A percentile compares a stretch with the other conserved stretches of the same genome.
These are phyloP conservation scores for Pestalotiopsis sp. DNA, from an alignment of 2,329 filamentous ascomycete genomes.

Conservation along the genomic window DNA sequence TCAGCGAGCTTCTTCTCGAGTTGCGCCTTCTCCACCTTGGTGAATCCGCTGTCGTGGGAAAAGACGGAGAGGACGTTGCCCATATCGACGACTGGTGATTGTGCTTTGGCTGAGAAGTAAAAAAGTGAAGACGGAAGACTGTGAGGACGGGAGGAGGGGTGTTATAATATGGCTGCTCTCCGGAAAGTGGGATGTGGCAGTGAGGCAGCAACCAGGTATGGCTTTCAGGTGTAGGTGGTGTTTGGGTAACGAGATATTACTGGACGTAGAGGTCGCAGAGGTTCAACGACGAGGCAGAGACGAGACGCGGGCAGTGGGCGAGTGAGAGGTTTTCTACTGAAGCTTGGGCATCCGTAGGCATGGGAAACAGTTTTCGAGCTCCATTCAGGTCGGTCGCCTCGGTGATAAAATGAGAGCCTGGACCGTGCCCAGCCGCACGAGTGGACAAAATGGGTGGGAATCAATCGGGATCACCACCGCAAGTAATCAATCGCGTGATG, in stretches of 20 bases:
- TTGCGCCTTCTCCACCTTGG: constrained; percentile 32
- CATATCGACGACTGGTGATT: constrained; percentile 27
- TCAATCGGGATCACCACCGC: background rate
- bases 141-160: background rate
- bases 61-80: constrained; percentile 44
- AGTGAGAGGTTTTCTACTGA: constrained; percentile 4
- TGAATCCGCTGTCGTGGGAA: constrained; percentile 36
- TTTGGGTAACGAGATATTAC: background rate
- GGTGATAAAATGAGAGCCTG: constrained; percentile 13
- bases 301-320: background rate
- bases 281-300: background rate
- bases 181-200: background rate
- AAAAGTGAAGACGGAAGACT: background rate
- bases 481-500: constrained; percentile 1
- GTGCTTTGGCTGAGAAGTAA: background rate
- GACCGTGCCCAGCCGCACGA: constrained; percentile 7
- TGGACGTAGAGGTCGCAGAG: background rate
- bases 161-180: background rate
- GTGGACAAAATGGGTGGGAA: constrained; percentile 3
- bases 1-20: constrained; percentile 43
- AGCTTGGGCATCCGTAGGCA: background rate
- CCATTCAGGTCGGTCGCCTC: constrained; percentile 10
- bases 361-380: constrained; percentile 7
- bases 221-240: background rate
- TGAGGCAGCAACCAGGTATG: background rate